Evolutionary conservation across 2,329 filamentous ascomycete species (phyloP).

Genomic region (Elsinoe ampelina): DNA sequence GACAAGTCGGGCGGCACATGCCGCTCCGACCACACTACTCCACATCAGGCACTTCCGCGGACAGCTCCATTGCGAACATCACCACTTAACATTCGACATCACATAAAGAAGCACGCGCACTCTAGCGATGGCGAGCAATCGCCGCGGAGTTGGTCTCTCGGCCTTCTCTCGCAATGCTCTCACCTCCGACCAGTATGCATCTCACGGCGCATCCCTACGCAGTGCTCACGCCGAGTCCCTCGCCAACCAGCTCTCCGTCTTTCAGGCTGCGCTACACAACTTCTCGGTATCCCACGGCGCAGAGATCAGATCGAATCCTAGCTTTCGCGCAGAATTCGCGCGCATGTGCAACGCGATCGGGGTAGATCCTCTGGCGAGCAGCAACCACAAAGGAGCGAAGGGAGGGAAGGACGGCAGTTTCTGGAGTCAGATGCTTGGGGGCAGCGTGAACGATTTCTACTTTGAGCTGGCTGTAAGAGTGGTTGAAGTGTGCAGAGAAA

Average conservation of each 20-base stretch:
- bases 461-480: slow-evolving; percentile 94
- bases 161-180: slow-evolving; percentile 81
- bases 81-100: background rate
- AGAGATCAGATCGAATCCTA: slow-evolving; percentile 90
- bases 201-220: slow-evolving; percentile 79
- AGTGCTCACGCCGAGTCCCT: slow-evolving; percentile 75
- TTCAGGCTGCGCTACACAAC: slow-evolving; percentile 88
- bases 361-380: slow-evolving; percentile 74
- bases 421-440: slow-evolving; percentile 86
- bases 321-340: slow-evolving; percentile 92
- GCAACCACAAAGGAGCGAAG: slow-evolving; percentile 28
- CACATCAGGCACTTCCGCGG: background rate
- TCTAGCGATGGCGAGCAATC: slow-evolving; percentile 36
- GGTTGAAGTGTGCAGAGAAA: slow-evolving; percentile 83
- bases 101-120: background rate
- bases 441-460: slow-evolving; percentile 95
- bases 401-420: slow-evolving; percentile 54
- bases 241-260: slow-evolving; percentile 87
- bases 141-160: slow-evolving; percentile 79
- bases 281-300: slow-evolving; percentile 91
- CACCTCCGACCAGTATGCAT: slow-evolving; percentile 80
- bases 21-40: background rate
- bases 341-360: slow-evolving; percentile 98
- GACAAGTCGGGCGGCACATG: background rate
- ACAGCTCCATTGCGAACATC: background rate